Evolutionary conservation across 192 early-diverging fungal genomes (phyloP).

Genomic region (Backusella psychrophila): DNA sequence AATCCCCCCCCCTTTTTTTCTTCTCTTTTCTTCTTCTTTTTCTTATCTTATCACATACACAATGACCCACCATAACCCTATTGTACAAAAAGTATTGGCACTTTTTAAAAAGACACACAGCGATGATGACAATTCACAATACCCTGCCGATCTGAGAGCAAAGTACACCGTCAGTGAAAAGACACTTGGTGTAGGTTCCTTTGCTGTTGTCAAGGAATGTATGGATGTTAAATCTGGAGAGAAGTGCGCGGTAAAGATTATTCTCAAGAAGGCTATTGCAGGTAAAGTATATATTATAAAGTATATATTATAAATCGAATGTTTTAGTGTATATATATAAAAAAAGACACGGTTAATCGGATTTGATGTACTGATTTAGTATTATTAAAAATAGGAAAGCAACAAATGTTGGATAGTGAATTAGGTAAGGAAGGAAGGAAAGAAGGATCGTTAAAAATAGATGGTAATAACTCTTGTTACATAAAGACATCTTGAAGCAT

Average conservation of each 20-base stretch:
- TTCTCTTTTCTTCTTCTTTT: background rate
- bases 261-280: constrained; percentile 56
- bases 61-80: constrained; percentile 1
- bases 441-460: background rate
- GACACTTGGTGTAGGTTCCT: constrained; percentile 42
- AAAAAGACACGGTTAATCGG: background rate
- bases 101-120: constrained; percentile 38
- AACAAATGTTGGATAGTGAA: constrained; percentile 56
- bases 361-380: background rate
- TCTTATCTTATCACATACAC: background rate
- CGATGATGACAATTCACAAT: constrained; percentile 20
- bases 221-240: constrained; percentile 42
- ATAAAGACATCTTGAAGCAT: constrained; percentile 65
- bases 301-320: too few relatives aligned
- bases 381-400: constrained; percentile 35
- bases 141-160: constrained; percentile 6
- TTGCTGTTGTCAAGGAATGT: constrained; percentile 65
- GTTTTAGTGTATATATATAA: too few relatives aligned
- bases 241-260: constrained; percentile 70
- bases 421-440: constrained; percentile 29
- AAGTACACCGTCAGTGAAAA: constrained; percentile 40
- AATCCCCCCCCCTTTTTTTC: background rate
- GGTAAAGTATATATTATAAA: constrained; percentile 13
- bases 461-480: constrained; percentile 53
- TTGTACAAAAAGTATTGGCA: constrained; percentile 12